Conservation (phyloP, 192 early-diverging fungal genomes). For the Lunasporangiospora selenospora region DNA sequence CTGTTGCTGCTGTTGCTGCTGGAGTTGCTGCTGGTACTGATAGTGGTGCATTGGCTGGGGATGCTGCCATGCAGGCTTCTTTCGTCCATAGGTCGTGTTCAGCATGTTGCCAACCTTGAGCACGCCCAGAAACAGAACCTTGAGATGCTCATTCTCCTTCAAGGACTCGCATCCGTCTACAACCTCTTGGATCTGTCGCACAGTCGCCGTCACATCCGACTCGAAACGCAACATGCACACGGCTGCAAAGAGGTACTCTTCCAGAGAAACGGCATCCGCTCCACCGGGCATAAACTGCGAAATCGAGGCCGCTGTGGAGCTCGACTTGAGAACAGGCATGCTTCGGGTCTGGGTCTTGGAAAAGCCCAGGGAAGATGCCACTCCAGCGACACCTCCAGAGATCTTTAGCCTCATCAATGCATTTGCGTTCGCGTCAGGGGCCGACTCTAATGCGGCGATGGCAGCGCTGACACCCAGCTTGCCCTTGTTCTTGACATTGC, state of each 20-base stretch:
- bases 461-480: too few species aligned
- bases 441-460: too few species aligned
- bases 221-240: slow-evolving; percentile 40
- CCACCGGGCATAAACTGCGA: too few species aligned
- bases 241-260: slow-evolving; percentile 42
- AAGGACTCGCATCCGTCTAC: slow-evolving; percentile 34
- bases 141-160: slow-evolving; percentile 31
- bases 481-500: slow-evolving; percentile 13
- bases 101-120: slow-evolving; percentile 45
- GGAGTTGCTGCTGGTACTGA: neutral
- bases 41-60: too few species aligned
- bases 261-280: slow-evolving; percentile 15
- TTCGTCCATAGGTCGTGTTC: slow-evolving; percentile 38
- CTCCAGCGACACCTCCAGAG: too few species aligned
- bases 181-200: slow-evolving; percentile 21
- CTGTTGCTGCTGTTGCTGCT: neutral
- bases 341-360: too few species aligned
- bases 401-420: too few species aligned
- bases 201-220: slow-evolving; percentile 17
- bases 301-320: too few species aligned
- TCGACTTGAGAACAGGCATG: too few species aligned
- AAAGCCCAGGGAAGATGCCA: too few species aligned
- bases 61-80: slow-evolving; percentile 36
- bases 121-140: slow-evolving; percentile 31
- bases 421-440: too few species aligned